Evolutionary conservation across 2,329 filamentous ascomycete genomes (phyloP).

Genomic region (Ophiostoma australiae): DNA sequence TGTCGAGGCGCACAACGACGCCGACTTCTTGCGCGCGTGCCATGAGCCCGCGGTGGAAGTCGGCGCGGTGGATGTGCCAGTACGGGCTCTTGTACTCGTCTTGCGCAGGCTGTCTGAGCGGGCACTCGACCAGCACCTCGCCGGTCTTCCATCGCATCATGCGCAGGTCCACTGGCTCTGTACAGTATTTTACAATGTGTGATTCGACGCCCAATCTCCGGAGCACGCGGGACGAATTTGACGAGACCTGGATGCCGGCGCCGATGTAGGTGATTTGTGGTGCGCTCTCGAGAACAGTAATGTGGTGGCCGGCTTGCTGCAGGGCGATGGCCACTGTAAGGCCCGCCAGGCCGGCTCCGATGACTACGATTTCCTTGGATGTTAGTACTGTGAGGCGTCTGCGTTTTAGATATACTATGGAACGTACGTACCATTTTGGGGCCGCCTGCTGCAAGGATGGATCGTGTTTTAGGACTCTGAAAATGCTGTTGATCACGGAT

Average conservation of each 20-base stretch:
- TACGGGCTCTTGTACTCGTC: constrained; percentile 48
- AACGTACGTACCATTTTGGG: background rate
- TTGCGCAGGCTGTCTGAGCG: constrained; percentile 45
- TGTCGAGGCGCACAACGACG: constrained; percentile 19
- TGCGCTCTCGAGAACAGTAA: constrained; percentile 33
- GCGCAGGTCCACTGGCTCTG: constrained; percentile 44
- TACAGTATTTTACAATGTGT: constrained; percentile 37
- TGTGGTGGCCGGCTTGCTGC: constrained; percentile 22
- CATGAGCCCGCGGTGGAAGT: constrained; percentile 24
- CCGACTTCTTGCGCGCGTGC: constrained; percentile 21
- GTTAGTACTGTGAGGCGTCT: background rate
- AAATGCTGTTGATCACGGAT: background rate
- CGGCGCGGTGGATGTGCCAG: constrained; percentile 26
- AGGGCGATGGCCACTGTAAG: constrained; percentile 26
- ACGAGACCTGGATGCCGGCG: constrained; percentile 51
- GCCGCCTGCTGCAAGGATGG: background rate
- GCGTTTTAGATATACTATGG: too few relatives aligned
- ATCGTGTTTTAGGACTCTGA: background rate
- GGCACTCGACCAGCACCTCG: constrained; percentile 47
- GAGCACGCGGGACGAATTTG: constrained; percentile 47
- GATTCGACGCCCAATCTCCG: constrained; percentile 47
- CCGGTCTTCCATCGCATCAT: constrained; percentile 50
- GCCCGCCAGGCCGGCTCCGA: constrained; percentile 27
- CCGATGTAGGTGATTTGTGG: constrained; percentile 35
- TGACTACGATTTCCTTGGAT: constrained; percentile 28